These are phyloP conservation scores for Penicillium verhagenii DNA, from an alignment of 495 filamentous ascomycete genomes.

Conservation along the genomic window DNA sequence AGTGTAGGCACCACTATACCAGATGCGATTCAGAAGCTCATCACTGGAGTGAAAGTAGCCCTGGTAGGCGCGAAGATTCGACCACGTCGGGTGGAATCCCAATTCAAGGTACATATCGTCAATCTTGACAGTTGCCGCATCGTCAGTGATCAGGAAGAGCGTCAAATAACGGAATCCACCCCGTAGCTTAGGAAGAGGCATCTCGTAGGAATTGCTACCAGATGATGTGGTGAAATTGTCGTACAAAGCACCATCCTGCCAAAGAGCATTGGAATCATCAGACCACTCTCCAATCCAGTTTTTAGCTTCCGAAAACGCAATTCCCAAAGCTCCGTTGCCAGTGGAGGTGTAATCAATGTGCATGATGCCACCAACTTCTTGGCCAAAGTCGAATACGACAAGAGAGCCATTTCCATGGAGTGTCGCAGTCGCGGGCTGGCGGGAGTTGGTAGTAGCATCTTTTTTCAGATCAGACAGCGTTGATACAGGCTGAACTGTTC, in stretches of 20 bases:
- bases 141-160: slow-evolving; percentile 44
- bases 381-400: slow-evolving; percentile 57
- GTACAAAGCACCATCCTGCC: slow-evolving; percentile 54
- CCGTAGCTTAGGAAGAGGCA: slow-evolving; percentile 53
- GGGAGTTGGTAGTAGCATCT: slow-evolving; percentile 24
- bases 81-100: slow-evolving; percentile 63
- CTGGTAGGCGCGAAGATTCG: slow-evolving; percentile 59
- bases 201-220: slow-evolving; percentile 46
- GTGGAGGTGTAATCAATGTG: slow-evolving; percentile 48
- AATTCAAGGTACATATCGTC: slow-evolving; percentile 48
- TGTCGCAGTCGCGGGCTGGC: slow-evolving; percentile 28
- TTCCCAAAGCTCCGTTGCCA: slow-evolving; percentile 48
- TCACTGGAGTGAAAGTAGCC: slow-evolving; percentile 63
- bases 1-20: slow-evolving; percentile 65
- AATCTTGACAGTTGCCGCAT: slow-evolving; percentile 37
- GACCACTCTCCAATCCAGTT: slow-evolving; percentile 62
- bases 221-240: slow-evolving; percentile 48
- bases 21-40: slow-evolving; percentile 60
- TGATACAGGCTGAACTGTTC: slow-evolving; percentile 49
- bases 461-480: slow-evolving; percentile 41
- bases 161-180: slow-evolving; percentile 64
- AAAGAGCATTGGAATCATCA: slow-evolving; percentile 57
- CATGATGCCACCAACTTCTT: slow-evolving; percentile 57
- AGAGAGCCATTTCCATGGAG: slow-evolving; percentile 46
- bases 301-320: slow-evolving; percentile 63